A percentile compares a stretch with the other conserved stretches of the same genome.
Evolutionary conservation across 2,329 filamentous ascomycete species (phyloP).

Genomic region (Verticillium nubilum): DNA sequence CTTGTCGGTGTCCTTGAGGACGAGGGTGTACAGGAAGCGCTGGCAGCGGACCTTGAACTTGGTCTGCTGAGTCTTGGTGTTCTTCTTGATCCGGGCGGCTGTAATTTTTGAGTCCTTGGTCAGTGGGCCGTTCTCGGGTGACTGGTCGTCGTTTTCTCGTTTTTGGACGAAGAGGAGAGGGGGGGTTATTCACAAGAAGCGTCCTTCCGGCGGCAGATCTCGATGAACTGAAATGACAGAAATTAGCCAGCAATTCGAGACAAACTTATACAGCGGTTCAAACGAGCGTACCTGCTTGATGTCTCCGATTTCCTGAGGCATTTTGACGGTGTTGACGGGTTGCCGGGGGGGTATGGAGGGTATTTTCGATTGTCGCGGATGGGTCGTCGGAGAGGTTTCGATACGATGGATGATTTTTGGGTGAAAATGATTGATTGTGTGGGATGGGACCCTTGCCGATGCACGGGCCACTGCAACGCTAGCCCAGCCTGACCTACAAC

Average conservation of each 20-base stretch:
- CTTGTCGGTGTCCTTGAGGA: constrained; percentile 98
- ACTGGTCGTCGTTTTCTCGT: constrained; percentile 9
- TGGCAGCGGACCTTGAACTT: constrained; percentile 99
- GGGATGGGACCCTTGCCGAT: constrained; percentile 9
- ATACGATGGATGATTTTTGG: constrained; percentile 8
- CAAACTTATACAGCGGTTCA: constrained; percentile 3
- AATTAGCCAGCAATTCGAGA: constrained; percentile 17
- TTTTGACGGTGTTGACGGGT: constrained; percentile 56
- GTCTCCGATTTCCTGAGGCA: constrained; percentile 97
- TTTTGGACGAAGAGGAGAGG: background rate
- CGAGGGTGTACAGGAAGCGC: constrained; percentile 93
- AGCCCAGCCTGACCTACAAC: background rate
- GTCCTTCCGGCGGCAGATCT: constrained; percentile 99
- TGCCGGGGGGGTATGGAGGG: constrained; percentile 8
- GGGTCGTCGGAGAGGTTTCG: constrained; percentile 7
- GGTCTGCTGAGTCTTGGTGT: constrained; percentile 82
- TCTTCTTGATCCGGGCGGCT: constrained; percentile 96
- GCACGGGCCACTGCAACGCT: constrained; percentile 6
- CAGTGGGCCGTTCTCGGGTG: background rate
- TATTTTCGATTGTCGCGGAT: constrained; percentile 7
- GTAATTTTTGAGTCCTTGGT: constrained; percentile 20
- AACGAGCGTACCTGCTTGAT: constrained; percentile 70
- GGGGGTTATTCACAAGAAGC: constrained; percentile 77
- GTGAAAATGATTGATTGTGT: constrained; percentile 14
- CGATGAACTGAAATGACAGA: constrained; percentile 71